Evolutionary conservation across 2,329 filamentous ascomycete species (phyloP), one percentile per base, ranked within the genome.

Genomic region (Xylariaceae sp.): DNA sequence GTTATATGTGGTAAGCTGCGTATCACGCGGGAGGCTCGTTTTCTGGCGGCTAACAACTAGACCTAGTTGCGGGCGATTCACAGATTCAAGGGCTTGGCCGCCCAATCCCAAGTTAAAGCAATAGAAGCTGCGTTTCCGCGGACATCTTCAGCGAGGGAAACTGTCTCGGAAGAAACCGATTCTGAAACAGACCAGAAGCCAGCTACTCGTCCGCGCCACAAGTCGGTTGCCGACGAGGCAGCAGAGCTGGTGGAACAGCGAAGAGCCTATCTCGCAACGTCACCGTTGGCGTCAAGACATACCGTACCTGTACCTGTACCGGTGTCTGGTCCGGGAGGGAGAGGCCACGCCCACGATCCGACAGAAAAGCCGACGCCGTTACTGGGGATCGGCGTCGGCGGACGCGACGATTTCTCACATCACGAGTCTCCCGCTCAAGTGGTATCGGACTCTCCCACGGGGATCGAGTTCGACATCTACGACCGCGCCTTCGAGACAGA

Each of bases 401-500:
- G 70, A 3, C 54, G 58, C 17, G 65, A 73, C 39, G 65, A 65
- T 13, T 67, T 67, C 45, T 25, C 33, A 4, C 33, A 30, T 9
- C 14, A 44, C 5, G 47, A 45, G 13, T 14, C 41, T 10, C 26
- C 42, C n/a, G 35, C 55, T 29, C 55, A 51, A 25, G 56, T 81
- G 4, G 79, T 94, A 25, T 85, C 84, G 19, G 88, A 94, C 58
- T 93, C 85, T 2, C 90, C 90, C 3, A 81, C 81, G 0, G 82
- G 80, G 2, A 83, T 85, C 5, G 87, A 93, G 39, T 86, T 86
- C 47, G 80, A 92, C 52, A 81, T 96, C 37, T 95, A 94, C 56
- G 86, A 94, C 56, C 77, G 74, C 1, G 90, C 90, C 1, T 95
- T 94, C 55, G 77, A 85, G 51, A 75, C 83, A 40, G 86, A 95